Base-by-base conservation (phyloP, 257 asterid species). In the Anisodus tanguticus region DNA sequence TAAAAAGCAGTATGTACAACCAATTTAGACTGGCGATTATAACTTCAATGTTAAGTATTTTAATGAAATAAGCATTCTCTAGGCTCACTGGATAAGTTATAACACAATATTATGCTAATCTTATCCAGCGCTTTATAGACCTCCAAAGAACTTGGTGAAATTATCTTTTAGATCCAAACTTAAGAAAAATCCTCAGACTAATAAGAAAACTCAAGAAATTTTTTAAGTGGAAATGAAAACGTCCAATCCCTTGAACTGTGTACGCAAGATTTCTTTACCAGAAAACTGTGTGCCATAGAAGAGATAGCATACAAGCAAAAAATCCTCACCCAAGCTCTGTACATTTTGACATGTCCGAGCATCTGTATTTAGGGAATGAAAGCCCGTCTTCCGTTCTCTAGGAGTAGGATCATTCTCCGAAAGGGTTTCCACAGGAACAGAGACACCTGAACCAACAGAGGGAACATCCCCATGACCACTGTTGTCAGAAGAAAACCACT, bases 331-430 rank as follows among this genome's bases (percentile, higher is more conserved):
- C 99, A 70, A 95, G 98, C 91, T 95, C 98, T 6, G 95, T 95
- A 95, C 98, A 90, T 97, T 98, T 87, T 87, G 90, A 90, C 99
- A 97, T 22, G 99, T 97, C 87, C 99, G 92, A 81, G 98, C 97
- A 91, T 97, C 99, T 71, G 99, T 95, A 85, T 97, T 94, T 82
- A 97, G 94, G 84, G 92, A 79, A 86, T 84, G 87, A 85, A 90
- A 85, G 76, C 88, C 79, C 2, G 90, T 90, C 85, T 88, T 91
- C 93, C 85, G 88, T 89, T 92, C 93, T 62, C 87, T 62, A 84
- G 94, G 97, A 86, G 93, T 63, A 81, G 98, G 99, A 89, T 92
- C 93, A 87, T 84, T 89, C 49, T 91, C 91, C 47, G 97, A 85
- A 35, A 94, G 91, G 86, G 89, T 90, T 77, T 92, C 58, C 17